Percentiles rank a stretch among this genome's conserved stretches.
Evolutionary conservation across 1,284 basidiomycete genomes (phyloP).

Genomic region (Cystobasidiaceae sp.): DNA sequence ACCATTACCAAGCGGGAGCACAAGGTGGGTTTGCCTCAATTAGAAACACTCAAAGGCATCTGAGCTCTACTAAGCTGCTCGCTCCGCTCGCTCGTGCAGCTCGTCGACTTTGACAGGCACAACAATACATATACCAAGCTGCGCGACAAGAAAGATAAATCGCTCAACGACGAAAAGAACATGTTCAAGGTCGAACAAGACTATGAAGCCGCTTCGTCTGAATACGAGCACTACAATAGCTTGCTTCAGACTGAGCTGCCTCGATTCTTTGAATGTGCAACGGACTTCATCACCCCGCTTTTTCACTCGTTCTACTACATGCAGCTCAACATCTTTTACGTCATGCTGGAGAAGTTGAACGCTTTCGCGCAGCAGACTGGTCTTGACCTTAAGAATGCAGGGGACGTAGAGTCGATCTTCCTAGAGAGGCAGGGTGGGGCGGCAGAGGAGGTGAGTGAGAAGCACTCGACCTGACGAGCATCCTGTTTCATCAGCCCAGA

Average conservation of each 20-base stretch:
- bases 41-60: conserved; percentile 4
- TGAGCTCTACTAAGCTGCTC: conserved; percentile 5
- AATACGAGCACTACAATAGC: conserved; percentile 95
- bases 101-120: conserved; percentile 90
- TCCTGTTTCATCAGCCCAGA: not conserved
- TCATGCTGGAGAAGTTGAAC: conserved; percentile 82
- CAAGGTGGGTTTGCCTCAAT: conserved; percentile 58
- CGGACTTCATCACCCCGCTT: conserved; percentile 87
- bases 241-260: conserved; percentile 89
- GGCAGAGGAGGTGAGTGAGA: conserved; percentile 57
- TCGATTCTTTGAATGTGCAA: conserved; percentile 77
- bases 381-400: conserved; percentile 59
- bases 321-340: conserved; percentile 56
- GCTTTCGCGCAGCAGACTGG: conserved; percentile 71
- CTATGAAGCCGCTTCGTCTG: conserved; percentile 86
- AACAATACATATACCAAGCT: conserved; percentile 94
- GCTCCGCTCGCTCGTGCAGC: conserved; percentile 49
- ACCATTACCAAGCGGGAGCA: conserved; percentile 94
- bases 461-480: not conserved
- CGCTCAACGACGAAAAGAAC: conserved; percentile 67
- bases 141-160: conserved; percentile 95
- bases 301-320: conserved; percentile 99
- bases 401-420: conserved; percentile 72
- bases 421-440: conserved; percentile 73
- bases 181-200: conserved; percentile 85